These are phyloP conservation scores for Citrus sp. DNA, from an alignment of 345 rosid species.

Conservation along the genomic window DNA sequence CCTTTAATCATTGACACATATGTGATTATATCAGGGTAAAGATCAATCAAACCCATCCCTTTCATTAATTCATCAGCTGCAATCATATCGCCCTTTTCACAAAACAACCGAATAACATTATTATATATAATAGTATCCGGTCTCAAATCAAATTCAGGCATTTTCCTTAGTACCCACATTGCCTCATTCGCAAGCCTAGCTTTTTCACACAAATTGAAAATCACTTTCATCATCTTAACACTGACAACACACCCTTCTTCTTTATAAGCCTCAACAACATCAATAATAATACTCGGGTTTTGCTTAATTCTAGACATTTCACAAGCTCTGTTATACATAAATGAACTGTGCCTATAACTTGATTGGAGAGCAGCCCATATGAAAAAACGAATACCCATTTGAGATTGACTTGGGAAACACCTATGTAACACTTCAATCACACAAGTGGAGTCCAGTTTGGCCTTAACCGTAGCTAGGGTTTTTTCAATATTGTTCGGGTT, in stretches of 20 bases:
- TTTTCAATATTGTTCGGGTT: constrained; percentile 43
- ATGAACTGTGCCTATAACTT: constrained; percentile 59
- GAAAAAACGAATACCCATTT: constrained; percentile 68
- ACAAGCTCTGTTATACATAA: constrained; percentile 62
- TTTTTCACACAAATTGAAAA: constrained; percentile 65
- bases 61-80: constrained; percentile 55
- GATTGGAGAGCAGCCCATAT: constrained; percentile 78
- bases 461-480: constrained; percentile 37
- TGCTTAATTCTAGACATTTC: constrained; percentile 44
- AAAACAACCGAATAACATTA: constrained; percentile 64
- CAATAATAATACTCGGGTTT: constrained; percentile 44
- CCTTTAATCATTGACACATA: constrained; percentile 65
- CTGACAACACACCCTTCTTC: constrained; percentile 48
- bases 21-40: constrained; percentile 64
- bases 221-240: constrained; percentile 54
- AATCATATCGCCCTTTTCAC: constrained; percentile 56
- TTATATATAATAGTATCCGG: constrained; percentile 54
- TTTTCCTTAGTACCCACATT: constrained; percentile 58
- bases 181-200: constrained; percentile 66
- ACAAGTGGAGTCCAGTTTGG: constrained; percentile 44
- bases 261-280: constrained; percentile 52
- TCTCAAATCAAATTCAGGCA: constrained; percentile 52
- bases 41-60: constrained; percentile 64
- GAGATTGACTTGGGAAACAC: constrained; percentile 37
- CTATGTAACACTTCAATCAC: constrained; percentile 53